Evolutionary conservation across 2,329 filamentous ascomycete species (phyloP).

Genomic region (Trichophyton rubrum): DNA sequence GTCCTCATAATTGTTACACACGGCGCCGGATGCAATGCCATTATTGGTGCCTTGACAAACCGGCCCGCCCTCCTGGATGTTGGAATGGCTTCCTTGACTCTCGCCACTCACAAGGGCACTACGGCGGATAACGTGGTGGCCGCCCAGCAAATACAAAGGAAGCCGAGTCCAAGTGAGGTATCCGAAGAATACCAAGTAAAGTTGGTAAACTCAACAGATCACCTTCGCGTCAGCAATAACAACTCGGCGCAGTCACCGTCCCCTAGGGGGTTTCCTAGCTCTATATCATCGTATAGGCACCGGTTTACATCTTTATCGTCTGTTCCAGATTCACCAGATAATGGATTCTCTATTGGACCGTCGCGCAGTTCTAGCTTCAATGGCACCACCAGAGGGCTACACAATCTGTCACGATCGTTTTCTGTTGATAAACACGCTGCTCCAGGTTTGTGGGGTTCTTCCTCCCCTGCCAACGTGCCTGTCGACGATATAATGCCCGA

Average conservation of each 20-base stretch:
- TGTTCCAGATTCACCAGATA: constrained; percentile 15
- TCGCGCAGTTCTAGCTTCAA: constrained; percentile 2
- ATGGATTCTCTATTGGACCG: constrained; percentile 18
- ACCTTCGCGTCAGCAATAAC: constrained; percentile 40
- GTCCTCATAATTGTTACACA: constrained; percentile 85
- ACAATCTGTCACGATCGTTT: constrained; percentile 10
- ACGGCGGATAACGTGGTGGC: neutral
- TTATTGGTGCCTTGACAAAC: constrained; percentile 83
- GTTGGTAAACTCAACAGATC: constrained; percentile 48
- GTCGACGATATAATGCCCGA: constrained; percentile 28
- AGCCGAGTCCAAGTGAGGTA: constrained; percentile 16
- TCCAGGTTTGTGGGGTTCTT: constrained; percentile 28
- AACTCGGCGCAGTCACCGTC: constrained; percentile 16
- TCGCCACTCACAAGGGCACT: constrained; percentile 52
- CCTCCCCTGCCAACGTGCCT: constrained; percentile 14
- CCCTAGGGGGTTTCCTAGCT: constrained; percentile 14
- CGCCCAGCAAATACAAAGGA: constrained; percentile 4
- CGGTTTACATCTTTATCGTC: constrained; percentile 20
- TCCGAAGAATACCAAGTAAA: constrained; percentile 45
- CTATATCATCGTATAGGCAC: constrained; percentile 24
- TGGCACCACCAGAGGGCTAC: constrained; percentile 9
- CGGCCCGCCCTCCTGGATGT: constrained; percentile 87
- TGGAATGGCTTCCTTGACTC: constrained; percentile 76
- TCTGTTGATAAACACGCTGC: constrained; percentile 12
- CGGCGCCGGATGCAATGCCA: constrained; percentile 87